Evolutionary conservation across 805 yeast genomes (phyloP), one percentile per base, ranked within the genome.

Genomic region (Nakazawaea anatomiae): DNA sequence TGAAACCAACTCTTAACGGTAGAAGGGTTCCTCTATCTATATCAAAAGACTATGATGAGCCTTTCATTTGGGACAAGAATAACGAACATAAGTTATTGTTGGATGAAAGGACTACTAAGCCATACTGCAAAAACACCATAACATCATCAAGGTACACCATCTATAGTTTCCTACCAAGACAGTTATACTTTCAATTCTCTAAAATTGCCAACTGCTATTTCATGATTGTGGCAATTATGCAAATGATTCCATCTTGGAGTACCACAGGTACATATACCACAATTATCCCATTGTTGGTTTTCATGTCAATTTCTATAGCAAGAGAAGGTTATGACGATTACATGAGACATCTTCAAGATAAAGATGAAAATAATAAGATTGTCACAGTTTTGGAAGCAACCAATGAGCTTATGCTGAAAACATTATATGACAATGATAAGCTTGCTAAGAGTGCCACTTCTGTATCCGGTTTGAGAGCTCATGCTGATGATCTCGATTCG

Each of bases 261-360:
- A 89, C 99, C 5, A 94, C 99, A 0, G 99, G 98, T 53, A 86
- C 90, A 10, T 89, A 82, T 63, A 94, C 98, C 4, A 94, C 99
- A 1, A 92, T 94, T 58, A 76, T 91, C 40, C 98, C 99, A 1
- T 73, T 94, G 52, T 70, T 84, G 66, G 77, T 94, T 5, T 94
- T 94, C 65, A 88, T 94, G 69, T 74, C 89, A 6, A 87, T 94
- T 30, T 89, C 98, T 0, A 90, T 92, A 68, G 79, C 85, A 7
- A 78, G 98, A 57, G 99, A 94, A 69, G 99, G 95, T 0, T 91
- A 76, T 66, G 99, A 94, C 66, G 99, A 94, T 68, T 83, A 85
- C 76, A 77, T 87, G 61, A 77, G 99, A 58, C 97, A 90, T 65
- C 74, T 79, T 11, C 84, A 87, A 55, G 99, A 94, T 64, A 83